These are phyloP conservation scores for Fusarium sacchari DNA, from an alignment of 2,329 filamentous ascomycete genomes.

Conservation along the genomic window DNA sequence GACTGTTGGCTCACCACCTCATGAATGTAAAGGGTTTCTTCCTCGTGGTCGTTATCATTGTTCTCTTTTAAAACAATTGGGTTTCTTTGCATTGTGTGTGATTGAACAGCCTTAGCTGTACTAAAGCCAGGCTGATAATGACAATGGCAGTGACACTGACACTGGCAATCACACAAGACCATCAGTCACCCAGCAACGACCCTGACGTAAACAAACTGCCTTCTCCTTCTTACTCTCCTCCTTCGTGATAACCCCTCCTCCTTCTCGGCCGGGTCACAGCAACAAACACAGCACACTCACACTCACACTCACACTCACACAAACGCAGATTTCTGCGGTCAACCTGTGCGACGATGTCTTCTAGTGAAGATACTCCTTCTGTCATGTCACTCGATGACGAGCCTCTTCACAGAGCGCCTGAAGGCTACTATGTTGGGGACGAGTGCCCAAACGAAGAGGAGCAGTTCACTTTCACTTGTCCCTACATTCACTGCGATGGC, in stretches of 20 bases:
- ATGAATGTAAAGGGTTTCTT: no score
- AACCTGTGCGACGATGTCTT: not conserved
- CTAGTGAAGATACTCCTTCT: not conserved
- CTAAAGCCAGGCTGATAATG: not conserved
- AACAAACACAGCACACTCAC: no score
- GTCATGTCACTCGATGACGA: not conserved
- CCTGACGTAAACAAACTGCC: not conserved
- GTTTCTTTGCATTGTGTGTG: not conserved
- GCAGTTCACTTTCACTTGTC: slow-evolving; percentile 31
- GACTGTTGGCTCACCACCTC: no score
- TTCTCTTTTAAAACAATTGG: not conserved
- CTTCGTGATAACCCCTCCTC: not conserved
- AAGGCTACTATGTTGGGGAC: slow-evolving; percentile 16
- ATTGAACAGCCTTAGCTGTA: not conserved
- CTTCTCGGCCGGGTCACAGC: no score
- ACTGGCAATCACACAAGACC: not conserved
- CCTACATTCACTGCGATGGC: slow-evolving; percentile 41
- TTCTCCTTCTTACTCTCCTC: not conserved
- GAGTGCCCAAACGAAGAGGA: slow-evolving; percentile 27
- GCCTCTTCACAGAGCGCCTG: not conserved
- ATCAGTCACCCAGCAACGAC: slow-evolving; percentile 22
- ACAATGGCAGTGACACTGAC: no score
- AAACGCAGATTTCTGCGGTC: not conserved
- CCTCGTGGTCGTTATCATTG: not conserved
- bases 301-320: no score